These are phyloP conservation scores for Alternaria triticimaculans DNA, from an alignment of 2,329 filamentous ascomycete species.

Conservation along the genomic window DNA sequence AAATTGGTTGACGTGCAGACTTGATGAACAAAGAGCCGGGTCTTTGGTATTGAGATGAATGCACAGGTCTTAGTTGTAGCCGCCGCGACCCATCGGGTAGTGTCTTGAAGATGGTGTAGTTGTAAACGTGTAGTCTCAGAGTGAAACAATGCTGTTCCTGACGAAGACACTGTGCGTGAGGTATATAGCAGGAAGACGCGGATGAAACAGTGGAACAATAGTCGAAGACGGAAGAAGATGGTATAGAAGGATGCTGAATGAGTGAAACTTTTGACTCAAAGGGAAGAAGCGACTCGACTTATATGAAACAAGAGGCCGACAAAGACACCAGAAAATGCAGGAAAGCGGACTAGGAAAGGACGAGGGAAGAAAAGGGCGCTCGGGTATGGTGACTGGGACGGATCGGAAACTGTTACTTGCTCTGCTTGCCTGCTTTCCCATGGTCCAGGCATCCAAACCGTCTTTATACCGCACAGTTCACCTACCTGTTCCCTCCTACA, in stretches of 20 bases:
- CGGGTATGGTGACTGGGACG: conserved; percentile 18
- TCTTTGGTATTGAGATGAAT: conserved; percentile 5
- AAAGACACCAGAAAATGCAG: conserved; percentile 14
- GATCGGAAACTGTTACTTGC: conserved; percentile 14
- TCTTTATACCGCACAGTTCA: conserved; percentile 38
- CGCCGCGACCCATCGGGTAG: conserved; percentile 45
- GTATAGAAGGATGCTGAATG: conserved; percentile 18
- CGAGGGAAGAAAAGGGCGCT: conserved; percentile 10
- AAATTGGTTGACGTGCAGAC: conserved; percentile 16
- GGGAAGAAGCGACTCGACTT: conserved; percentile 14
- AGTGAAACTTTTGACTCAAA: conserved; percentile 21
- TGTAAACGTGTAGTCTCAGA: conserved; percentile 5
- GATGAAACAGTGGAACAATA: conserved; percentile 13
- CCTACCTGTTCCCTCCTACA: conserved; percentile 4
- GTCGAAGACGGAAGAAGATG: conserved; percentile 18
- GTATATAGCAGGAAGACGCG: not conserved
- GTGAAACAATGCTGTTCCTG: conserved; percentile 3
- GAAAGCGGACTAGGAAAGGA: conserved; percentile 18
- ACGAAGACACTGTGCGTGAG: not conserved
- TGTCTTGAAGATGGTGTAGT: conserved; percentile 5
- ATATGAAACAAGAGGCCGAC: conserved; percentile 22
- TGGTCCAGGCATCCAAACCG: conserved; percentile 33
- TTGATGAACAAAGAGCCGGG: not conserved
- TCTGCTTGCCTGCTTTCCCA: conserved; percentile 4
- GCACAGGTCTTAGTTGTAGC: conserved; percentile 49